Conservation (phyloP, 2,329 filamentous ascomycete genomes). For the Aspergillus proliferans region DNA sequence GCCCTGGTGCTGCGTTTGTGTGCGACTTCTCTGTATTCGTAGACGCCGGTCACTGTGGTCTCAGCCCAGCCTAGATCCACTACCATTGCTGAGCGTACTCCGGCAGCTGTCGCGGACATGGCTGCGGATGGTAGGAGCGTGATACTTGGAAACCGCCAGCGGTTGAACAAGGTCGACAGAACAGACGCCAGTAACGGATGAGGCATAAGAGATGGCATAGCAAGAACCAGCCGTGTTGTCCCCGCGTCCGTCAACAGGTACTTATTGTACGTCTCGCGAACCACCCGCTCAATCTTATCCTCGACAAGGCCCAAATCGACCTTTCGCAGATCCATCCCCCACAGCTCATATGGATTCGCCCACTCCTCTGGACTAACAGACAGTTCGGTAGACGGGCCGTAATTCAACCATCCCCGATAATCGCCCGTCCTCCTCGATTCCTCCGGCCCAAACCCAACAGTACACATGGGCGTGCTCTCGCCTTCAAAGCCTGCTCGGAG, state of each 20-base stretch:
- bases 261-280: slow-evolving; percentile 77
- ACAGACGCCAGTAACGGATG: slow-evolving; percentile 69
- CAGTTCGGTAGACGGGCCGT: slow-evolving; percentile 40
- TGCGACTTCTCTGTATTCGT: slow-evolving; percentile 79
- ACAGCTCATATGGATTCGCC: slow-evolving; percentile 60
- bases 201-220: slow-evolving; percentile 71
- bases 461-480: slow-evolving; percentile 67
- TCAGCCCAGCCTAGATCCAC: slow-evolving; percentile 92
- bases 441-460: slow-evolving; percentile 66
- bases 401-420: slow-evolving; percentile 63
- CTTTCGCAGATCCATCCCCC: slow-evolving; percentile 66
- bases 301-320: slow-evolving; percentile 73
- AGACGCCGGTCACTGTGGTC: slow-evolving; percentile 76
- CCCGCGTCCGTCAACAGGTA: slow-evolving; percentile 58
- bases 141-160: slow-evolving; percentile 72
- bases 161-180: slow-evolving; percentile 71
- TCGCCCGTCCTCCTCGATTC: slow-evolving; percentile 73
- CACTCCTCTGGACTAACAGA: slow-evolving; percentile 31
- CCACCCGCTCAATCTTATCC: slow-evolving; percentile 76
- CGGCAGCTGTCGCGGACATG: slow-evolving; percentile 69
- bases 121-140: slow-evolving; percentile 73
- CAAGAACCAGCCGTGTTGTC: slow-evolving; percentile 65
- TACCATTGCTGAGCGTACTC: slow-evolving; percentile 76
- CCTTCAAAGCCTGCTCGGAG: slow-evolving; percentile 81
- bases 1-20: slow-evolving; percentile 66